Base-by-base conservation (phyloP, 805 yeast genomes). In the Wickerhamomyces mucosus region DNA sequence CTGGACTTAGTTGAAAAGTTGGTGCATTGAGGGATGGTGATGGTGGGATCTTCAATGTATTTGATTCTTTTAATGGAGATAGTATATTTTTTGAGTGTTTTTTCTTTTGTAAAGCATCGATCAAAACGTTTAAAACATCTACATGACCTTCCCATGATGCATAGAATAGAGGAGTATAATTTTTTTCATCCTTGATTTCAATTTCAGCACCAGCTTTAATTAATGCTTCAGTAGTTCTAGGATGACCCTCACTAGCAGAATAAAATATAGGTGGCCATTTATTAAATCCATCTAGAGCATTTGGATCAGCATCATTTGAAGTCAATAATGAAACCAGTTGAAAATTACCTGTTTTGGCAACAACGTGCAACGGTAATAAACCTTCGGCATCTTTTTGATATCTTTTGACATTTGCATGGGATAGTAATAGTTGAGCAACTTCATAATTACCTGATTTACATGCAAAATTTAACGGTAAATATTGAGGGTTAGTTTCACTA, bases 61-160 rank as follows among this genome's bases (percentile, higher is more conserved):
- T 36, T 4, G 34, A 26, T 5, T 41, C 39, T 29, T 47, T 50
- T 27, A 48, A 29, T 5, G 55, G 55, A 3, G 53, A 43, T 11
- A 48, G 27, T 5, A 48, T 33, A 21, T 43, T 42, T 14, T 28
- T 27, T 2, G 43, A 37, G 3, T 35, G 27, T 14, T 40, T 34
- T 18, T 31, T 30, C 21, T 37, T 35, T 18, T 41, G 46, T 12
- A 46, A 26, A 14, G 52, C 50, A 18, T 63, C 65, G 14, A 77
- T 63, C 27, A 89, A 61, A 15, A 77, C 76, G 51, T 82, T 78
- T 42, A 88, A 58, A 3, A 85, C 89, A n/a, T 65, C 69, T 18
- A 85, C 75, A 48, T 86, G 89, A 16, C 98, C 97, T 53, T 88
- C 96, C 74, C 94, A 83, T 15, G 88, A 81, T 17, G 96, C 89